Base-by-base conservation (phyloP, 2,329 filamentous ascomycete species). In the Teratosphaeria gauchensis region DNA sequence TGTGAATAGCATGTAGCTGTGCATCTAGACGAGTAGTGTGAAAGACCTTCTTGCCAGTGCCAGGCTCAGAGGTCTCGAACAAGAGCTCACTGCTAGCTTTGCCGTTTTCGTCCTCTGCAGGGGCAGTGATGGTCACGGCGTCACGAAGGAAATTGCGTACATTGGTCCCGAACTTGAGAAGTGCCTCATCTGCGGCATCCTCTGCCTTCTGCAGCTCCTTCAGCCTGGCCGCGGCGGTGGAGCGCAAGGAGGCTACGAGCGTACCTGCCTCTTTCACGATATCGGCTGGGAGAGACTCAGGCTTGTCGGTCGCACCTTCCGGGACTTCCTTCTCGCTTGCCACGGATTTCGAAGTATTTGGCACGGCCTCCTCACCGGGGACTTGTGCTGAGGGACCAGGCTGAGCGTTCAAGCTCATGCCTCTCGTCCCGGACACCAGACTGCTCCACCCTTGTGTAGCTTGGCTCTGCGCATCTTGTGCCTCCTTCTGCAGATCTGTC, bases 1-100 rank as follows among this genome's bases (percentile, higher is more conserved):
- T 92, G 73, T 99, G 94, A 60, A 99, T 92, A 35, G 95, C 91
- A 71, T 99, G 92, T 62, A 99, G 78, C 74, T 97, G 94, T 0
- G 94, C 94, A 69, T 99, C 94, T 71, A 96, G 92, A 61, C 94
- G 83, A 56, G 91, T 96, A 1, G 90, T 89, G 72, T 99, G 94
- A 63, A 97, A 95, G 16, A 97, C 90, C 58, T 94, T 83, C 79
- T 94, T 96, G 30, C 92, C 92, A 55, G 83, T 81, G 5, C 85
- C 83, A 4, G 88, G 85, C 73, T 96, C 92, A 72, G 92, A 95
- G 70, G 90, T 95, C 77, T 97, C 94, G 68, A 97, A 99, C 4
- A 96, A 79, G 33, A 96, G 84, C 54, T 87, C 72, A 61, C 74
- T 74, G 56, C 78, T 77, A 1, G 58, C 60, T 64, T 83, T 73